Base-by-base conservation (phyloP, 768 basidiomycete genomes). In the Macrolepiota dolichaula region DNA sequence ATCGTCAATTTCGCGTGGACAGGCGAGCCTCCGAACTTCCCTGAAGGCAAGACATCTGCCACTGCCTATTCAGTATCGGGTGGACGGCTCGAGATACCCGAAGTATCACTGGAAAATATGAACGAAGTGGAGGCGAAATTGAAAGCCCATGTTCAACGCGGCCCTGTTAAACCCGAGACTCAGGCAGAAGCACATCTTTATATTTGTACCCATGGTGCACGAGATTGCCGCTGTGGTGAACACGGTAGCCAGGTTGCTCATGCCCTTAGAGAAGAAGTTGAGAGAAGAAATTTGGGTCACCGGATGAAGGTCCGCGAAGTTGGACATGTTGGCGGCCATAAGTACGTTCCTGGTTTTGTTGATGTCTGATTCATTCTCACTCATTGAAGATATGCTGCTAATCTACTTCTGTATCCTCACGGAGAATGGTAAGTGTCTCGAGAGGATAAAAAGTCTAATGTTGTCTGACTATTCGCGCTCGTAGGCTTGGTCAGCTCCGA, bases 321-420 rank as follows among this genome's bases (percentile, higher is more conserved):
- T 5, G 88, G 82, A 1, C 92, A 95, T 71, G 85, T 95, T 54
- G 92, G 93, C 0, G 91, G 91, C 25, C 92, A 95, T 73, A 80
- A 90, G 92, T 91, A 68, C 69, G 86, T 79, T 7, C 70, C 69
- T 51, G 19, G 62, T 25, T 27, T 46, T 9, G 24, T 59, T n/a
- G 25, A 15, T 51, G 49, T 49, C 60, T 25, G 4, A 57, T 44
- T 46, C n/a, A 51, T 44, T 29, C 32, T 60, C 11, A 35, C 32
- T 44, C 46, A 17, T 19, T 22, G 2, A 44, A 89, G 88, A 68
- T 83, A 84, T 65, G 89, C 89, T 2, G 88, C 86, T 1, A 91
- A 91, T 70, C 52, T 89, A 11, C 69, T 91, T 11, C 75, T 89
- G 0, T 90, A 83, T 66, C 89, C 89, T 15, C 81, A 83, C 55